Evolutionary conservation across 495 filamentous ascomycete species (phyloP).

Genomic region (Trichocladium antarcticum): DNA sequence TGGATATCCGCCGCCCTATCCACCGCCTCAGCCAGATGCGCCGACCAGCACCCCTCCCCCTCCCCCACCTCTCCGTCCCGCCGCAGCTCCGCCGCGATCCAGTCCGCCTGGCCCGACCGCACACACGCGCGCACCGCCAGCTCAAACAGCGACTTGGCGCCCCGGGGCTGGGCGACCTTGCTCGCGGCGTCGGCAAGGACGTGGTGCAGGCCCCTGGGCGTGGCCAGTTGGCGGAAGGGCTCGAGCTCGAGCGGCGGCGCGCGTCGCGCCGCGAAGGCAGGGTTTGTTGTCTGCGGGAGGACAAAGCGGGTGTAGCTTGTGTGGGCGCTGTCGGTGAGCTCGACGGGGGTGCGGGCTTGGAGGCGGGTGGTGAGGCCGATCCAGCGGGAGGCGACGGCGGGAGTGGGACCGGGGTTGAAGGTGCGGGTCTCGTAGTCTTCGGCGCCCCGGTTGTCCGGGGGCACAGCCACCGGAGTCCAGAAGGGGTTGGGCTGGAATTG

Average conservation of each 20-base stretch:
- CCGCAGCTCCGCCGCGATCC: neutral
- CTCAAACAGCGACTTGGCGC: conserved; percentile 20
- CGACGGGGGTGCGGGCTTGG: conserved; percentile 18
- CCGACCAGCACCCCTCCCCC: neutral
- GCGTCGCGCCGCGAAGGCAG: neutral
- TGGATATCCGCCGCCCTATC: conserved; percentile 8
- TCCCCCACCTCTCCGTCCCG: too few relatives aligned
- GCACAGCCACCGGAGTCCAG: conserved; percentile 19
- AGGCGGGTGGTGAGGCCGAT: conserved; percentile 9
- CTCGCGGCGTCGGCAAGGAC: neutral
- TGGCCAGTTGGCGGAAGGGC: conserved; percentile 13
- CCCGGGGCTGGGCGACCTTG: conserved; percentile 2
- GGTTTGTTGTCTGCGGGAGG: neutral
- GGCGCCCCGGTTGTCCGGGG: neutral
- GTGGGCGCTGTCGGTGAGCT: conserved; percentile 11
- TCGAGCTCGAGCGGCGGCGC: conserved; percentile 10
- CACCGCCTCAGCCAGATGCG: conserved; percentile 1
- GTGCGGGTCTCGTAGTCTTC: conserved; percentile 11
- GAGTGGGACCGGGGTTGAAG: neutral
- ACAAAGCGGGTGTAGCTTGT: conserved; percentile 11
- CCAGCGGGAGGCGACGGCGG: neutral
- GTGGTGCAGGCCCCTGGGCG: conserved; percentile 3
- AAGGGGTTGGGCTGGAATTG: conserved; percentile 42
- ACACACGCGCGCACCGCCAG: conserved; percentile 13
- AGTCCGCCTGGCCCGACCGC: neutral